phyloP scores from a whole-genome alignment of 148 eudicot species.

The Vaccinium darrowii region DNA sequence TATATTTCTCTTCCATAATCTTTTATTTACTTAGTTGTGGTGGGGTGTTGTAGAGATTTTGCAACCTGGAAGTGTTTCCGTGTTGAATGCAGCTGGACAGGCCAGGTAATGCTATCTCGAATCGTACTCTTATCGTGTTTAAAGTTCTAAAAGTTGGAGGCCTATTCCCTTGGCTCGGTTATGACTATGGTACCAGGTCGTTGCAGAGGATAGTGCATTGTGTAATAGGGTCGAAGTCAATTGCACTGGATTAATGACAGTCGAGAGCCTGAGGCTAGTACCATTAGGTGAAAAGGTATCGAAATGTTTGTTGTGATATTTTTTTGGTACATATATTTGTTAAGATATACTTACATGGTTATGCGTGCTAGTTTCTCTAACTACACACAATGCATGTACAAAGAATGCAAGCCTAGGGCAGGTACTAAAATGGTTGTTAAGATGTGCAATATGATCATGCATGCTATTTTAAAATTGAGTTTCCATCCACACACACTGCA shows the following conservation, averaged over 20 bases:
- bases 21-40: not conserved
- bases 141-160: not conserved
- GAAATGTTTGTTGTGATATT: not conserved
- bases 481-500: not conserved
- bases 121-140: slow-evolving; percentile 11
- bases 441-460: not conserved
- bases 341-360: not conserved
- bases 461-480: not conserved
- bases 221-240: slow-evolving; percentile 18
- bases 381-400: not conserved
- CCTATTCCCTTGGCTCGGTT: slow-evolving; percentile 15
- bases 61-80: slow-evolving; percentile 50
- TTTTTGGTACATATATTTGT: not conserved
- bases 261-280: slow-evolving; percentile 30
- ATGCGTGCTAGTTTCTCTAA: not conserved
- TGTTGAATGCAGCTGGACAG: slow-evolving; percentile 49
- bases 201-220: slow-evolving; percentile 23
- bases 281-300: slow-evolving; percentile 39
- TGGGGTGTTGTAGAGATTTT: slow-evolving; percentile 29
- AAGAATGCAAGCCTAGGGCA: slow-evolving; percentile 21
- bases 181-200: slow-evolving; percentile 33
- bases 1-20: not conserved
- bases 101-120: slow-evolving; percentile 31
- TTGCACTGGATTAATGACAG: slow-evolving; percentile 17
- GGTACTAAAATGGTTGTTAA: slow-evolving; percentile 23